Evolutionary conservation across 192 early-diverging fungal genomes (phyloP).

Genomic region (Entomortierella lignicola): DNA sequence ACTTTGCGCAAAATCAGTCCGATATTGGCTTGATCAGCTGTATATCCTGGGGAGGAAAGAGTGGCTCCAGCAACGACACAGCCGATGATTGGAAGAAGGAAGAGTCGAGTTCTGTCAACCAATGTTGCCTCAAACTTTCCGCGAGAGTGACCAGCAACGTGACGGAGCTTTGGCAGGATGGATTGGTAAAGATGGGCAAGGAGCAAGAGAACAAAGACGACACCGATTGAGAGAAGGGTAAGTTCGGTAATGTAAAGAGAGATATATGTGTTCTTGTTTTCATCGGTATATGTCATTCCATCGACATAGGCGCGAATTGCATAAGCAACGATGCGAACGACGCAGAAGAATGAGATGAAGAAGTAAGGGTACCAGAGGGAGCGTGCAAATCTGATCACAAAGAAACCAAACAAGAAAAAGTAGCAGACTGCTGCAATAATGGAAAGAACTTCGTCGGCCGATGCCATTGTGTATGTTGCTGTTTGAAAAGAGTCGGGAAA

Average conservation of each 20-base stretch:
- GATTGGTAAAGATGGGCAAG: constrained; percentile 22
- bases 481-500: not conserved
- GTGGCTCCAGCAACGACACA: constrained; percentile 20
- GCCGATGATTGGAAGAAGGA: constrained; percentile 25
- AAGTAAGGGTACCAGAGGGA: constrained; percentile 28
- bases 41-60: not conserved
- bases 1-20: constrained; percentile 19
- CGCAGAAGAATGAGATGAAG: constrained; percentile 21
- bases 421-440: constrained; percentile 19
- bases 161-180: constrained; percentile 35
- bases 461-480: constrained; percentile 11
- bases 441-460: constrained; percentile 24
- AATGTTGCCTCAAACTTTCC: constrained; percentile 19
- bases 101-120: constrained; percentile 21
- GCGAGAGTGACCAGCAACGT: not conserved
- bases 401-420: not conserved
- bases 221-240: constrained; percentile 10
- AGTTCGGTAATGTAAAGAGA: not conserved
- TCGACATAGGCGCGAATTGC: constrained; percentile 21
- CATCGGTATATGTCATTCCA: not conserved
- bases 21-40: not conserved
- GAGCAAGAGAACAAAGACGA: constrained; percentile 27
- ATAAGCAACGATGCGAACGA: constrained; percentile 31
- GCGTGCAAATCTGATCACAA: not conserved
- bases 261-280: not conserved